These are phyloP conservation scores for Schrenkiella parvula DNA, from an alignment of 345 rosid species.

Conservation along the genomic window DNA sequence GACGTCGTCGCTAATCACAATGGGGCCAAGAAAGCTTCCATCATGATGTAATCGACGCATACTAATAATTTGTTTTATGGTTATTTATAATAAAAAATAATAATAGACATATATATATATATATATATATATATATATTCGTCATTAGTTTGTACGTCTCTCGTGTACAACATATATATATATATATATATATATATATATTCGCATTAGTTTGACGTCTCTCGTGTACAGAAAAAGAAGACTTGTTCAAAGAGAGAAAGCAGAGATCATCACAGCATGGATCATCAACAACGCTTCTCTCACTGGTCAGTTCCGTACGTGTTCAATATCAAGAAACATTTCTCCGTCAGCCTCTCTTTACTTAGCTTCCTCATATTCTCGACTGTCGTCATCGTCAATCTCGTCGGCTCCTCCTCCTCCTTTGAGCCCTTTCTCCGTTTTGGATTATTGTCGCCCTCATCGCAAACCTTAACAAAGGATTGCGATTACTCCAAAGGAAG, in stretches of 20 bases:
- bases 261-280: conserved; percentile 18
- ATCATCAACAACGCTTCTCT: conserved; percentile 21
- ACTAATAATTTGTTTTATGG: neutral
- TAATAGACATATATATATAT: neutral
- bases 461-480: neutral
- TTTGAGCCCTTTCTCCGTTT: conserved; percentile 25
- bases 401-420: conserved; percentile 14
- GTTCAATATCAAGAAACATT: conserved; percentile 37
- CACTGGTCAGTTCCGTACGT: conserved; percentile 21
- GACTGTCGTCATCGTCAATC: conserved; percentile 27
- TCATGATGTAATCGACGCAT: neutral
- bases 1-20: conserved; percentile 6
- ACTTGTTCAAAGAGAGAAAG: conserved; percentile 30
- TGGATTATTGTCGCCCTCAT: neutral
- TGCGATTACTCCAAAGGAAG: conserved; percentile 67
- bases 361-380: conserved; percentile 40
- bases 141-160: no score
- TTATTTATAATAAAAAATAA: no score
- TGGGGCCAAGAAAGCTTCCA: neutral
- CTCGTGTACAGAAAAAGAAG: conserved; percentile 5
- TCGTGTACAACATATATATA: no score
- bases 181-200: no score
- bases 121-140: no score
- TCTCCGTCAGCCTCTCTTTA: conserved; percentile 22
- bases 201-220: neutral